These are phyloP conservation scores for Dichomitus squalens DNA, from an alignment of 1,284 basidiomycete genomes.

Conservation along the genomic window DNA sequence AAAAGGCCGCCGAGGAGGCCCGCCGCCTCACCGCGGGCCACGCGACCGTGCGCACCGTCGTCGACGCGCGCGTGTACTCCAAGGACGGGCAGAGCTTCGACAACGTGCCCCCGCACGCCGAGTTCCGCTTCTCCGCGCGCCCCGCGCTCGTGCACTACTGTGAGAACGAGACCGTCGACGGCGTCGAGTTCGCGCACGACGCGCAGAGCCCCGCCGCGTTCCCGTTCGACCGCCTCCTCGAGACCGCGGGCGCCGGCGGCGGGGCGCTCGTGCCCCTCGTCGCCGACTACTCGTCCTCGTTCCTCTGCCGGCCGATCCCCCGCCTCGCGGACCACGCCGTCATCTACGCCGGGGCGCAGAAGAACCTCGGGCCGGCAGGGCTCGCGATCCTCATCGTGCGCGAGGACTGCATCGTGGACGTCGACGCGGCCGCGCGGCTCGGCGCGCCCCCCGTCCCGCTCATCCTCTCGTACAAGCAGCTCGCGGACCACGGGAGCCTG, in stretches of 20 bases:
- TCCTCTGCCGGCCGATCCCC: constrained; percentile 95
- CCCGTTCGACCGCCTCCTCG: constrained; percentile 77
- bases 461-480: constrained; percentile 85
- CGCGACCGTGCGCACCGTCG: constrained; percentile 66
- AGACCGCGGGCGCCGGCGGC: constrained; percentile 28
- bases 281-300: constrained; percentile 95
- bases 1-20: constrained; percentile 85
- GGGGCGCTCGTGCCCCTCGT: constrained; percentile 77
- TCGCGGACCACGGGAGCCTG: constrained; percentile 80
- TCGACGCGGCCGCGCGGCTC: constrained; percentile 76
- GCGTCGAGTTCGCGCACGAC: constrained; percentile 84
- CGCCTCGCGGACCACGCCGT: constrained; percentile 87
- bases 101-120: constrained; percentile 72
- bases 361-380: constrained; percentile 96
- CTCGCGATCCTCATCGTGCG: constrained; percentile 93
- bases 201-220: constrained; percentile 65
- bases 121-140: constrained; percentile 78
- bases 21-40: constrained; percentile 54
- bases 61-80: constrained; percentile 64
- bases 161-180: constrained; percentile 99
- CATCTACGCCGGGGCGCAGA: constrained; percentile 98
- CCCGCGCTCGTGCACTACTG: constrained; percentile 97
- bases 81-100: constrained; percentile 76
- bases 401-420: constrained; percentile 88
- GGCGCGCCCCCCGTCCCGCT: constrained; percentile 79